Conservation (phyloP, 2,329 filamentous ascomycete species). For the Trichoderma breve region DNA sequence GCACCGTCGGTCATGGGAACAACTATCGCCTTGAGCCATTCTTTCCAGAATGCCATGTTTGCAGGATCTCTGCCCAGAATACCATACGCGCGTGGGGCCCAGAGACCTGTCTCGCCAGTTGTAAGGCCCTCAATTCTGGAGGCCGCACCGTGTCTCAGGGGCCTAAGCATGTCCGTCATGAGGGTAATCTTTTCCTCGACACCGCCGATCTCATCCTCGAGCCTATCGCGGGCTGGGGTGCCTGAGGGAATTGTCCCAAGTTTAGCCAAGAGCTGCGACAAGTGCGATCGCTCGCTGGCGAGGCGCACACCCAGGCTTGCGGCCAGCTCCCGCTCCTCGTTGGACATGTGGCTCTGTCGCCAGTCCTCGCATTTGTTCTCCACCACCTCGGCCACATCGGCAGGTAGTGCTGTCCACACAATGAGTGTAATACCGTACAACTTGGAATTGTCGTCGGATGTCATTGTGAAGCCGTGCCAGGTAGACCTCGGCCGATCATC, state of each 20-base stretch:
- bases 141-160: constrained; percentile 88
- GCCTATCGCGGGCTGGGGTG: constrained; percentile 72
- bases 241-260: constrained; percentile 79
- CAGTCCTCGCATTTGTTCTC: constrained; percentile 79
- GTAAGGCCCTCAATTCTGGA: constrained; percentile 97
- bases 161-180: constrained; percentile 93
- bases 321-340: constrained; percentile 86
- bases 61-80: constrained; percentile 81
- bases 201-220: constrained; percentile 92
- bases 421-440: constrained; percentile 89
- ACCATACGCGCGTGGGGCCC: constrained; percentile 92
- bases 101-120: constrained; percentile 90
- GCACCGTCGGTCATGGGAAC: constrained; percentile 92
- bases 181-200: constrained; percentile 96
- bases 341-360: constrained; percentile 85
- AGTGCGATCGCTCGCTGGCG: constrained; percentile 80
- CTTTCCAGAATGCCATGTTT: constrained; percentile 93
- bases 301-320: constrained; percentile 87
- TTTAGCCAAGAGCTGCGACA: constrained; percentile 82
- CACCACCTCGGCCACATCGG: constrained; percentile 77
- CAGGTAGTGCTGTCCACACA: constrained; percentile 85
- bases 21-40: constrained; percentile 92
- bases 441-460: constrained; percentile 84
- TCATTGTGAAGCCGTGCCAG: constrained; percentile 99
- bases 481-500: constrained; percentile 93